Evolutionary conservation across 2,329 filamentous ascomycete species (phyloP).

Genomic region (Cytospora chrysosperma): DNA sequence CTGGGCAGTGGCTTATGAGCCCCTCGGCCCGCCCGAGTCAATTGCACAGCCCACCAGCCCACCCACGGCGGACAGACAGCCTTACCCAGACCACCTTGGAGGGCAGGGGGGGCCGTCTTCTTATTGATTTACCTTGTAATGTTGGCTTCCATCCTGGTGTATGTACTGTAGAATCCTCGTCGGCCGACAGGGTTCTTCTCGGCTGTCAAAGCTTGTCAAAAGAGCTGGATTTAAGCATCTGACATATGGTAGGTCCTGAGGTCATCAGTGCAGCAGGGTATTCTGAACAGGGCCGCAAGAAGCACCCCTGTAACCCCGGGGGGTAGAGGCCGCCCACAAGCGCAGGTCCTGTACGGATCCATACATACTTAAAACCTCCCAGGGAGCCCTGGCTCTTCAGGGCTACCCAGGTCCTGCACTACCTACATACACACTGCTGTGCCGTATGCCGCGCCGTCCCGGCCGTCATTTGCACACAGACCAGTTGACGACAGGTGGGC

Average conservation of each 20-base stretch:
- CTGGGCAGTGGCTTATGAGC: slow-evolving; percentile 11
- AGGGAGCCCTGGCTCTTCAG: too few species aligned
- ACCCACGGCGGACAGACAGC: neutral
- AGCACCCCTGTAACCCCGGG: neutral
- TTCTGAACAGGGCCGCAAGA: neutral
- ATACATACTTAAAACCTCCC: too few species aligned
- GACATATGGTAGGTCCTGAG: neutral
- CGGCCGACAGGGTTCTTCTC: neutral
- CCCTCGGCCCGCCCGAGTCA: slow-evolving; percentile 16
- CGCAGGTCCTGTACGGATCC: neutral
- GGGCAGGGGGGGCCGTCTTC: too few species aligned
- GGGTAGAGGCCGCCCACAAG: neutral
- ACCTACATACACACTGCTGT: too few species aligned
- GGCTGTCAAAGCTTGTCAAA: neutral
- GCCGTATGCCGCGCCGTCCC: too few species aligned
- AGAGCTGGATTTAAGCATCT: too few species aligned
- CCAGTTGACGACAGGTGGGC: too few species aligned
- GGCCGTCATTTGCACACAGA: too few species aligned
- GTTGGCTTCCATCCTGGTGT: too few species aligned
- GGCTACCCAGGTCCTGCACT: too few species aligned
- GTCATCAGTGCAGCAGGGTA: neutral
- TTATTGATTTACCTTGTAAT: too few species aligned
- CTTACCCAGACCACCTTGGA: neutral
- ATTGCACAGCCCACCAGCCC: slow-evolving; percentile 17
- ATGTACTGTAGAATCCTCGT: neutral